phyloP scores from a whole-genome alignment of 2,329 filamentous ascomycete species.

The Cordyceps cateniannulata region DNA sequence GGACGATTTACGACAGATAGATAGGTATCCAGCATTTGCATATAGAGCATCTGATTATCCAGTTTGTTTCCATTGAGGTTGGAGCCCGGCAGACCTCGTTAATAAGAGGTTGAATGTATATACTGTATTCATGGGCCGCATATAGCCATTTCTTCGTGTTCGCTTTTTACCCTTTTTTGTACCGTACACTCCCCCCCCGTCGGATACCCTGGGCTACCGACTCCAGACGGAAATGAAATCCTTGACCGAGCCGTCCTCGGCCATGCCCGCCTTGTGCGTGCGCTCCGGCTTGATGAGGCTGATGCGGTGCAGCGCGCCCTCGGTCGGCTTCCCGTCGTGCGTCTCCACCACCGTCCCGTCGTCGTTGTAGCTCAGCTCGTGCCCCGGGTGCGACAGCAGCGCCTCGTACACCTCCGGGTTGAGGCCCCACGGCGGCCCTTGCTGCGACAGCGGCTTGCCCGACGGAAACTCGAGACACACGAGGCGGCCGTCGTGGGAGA shows the following conservation, averaged over 20 bases:
- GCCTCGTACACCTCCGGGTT: constrained; percentile 64
- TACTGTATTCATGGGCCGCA: background rate
- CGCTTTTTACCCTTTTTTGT: background rate
- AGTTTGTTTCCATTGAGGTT: background rate
- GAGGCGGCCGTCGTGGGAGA: constrained; percentile 43
- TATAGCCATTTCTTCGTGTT: background rate
- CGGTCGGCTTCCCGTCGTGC: constrained; percentile 32
- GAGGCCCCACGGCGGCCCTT: constrained; percentile 68
- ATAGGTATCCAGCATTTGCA: background rate
- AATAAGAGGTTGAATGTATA: background rate
- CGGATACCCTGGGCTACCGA: constrained; percentile 15
- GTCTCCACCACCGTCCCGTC: constrained; percentile 36
- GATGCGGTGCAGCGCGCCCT: constrained; percentile 35
- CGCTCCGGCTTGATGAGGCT: constrained; percentile 43
- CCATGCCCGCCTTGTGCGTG: constrained; percentile 42
- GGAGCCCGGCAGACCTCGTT: background rate
- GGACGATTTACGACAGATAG: too few species aligned
- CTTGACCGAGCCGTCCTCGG: constrained; percentile 37
- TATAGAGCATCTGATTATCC: background rate
- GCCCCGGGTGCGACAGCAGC: constrained; percentile 64
- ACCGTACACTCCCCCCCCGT: background rate
- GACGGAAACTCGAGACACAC: constrained; percentile 73
- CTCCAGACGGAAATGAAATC: constrained; percentile 52
- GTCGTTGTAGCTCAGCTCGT: constrained; percentile 53
- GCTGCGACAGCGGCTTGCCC: constrained; percentile 56